Evolutionary conservation across 441 rosid genomes (phyloP).

Genomic region (Euphorbia schlechtendalii): DNA sequence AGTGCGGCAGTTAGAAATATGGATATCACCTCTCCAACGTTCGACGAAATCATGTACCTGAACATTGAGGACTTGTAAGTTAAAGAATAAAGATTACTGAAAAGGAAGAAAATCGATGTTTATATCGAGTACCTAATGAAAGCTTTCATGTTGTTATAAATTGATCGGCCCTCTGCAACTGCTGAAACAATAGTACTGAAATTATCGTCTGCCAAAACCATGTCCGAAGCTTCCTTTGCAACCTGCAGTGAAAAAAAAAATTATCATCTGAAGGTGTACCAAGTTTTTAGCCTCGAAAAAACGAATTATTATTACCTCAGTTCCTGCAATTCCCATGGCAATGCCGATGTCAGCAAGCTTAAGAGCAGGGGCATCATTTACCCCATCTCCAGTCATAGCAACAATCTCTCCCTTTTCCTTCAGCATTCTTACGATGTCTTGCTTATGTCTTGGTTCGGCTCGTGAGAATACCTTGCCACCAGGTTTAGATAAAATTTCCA

Average conservation of each 20-base stretch:
- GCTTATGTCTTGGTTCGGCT: slow-evolving; percentile 88
- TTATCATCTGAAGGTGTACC: too few species aligned
- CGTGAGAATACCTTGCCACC: slow-evolving; percentile 86
- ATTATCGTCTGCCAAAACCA: slow-evolving; percentile 90
- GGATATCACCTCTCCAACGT: slow-evolving; percentile 83
- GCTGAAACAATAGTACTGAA: slow-evolving; percentile 78
- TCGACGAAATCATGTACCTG: slow-evolving; percentile 95
- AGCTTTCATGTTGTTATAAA: slow-evolving; percentile 87
- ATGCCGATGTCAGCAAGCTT: slow-evolving; percentile 90
- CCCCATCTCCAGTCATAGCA: slow-evolving; percentile 97
- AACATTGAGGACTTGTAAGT: slow-evolving; percentile 7
- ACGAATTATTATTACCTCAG: slow-evolving; percentile 53
- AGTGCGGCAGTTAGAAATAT: slow-evolving; percentile 78
- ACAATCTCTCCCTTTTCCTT: slow-evolving; percentile 84
- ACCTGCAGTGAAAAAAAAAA: slow-evolving; percentile 44
- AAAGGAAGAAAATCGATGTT: too few species aligned
- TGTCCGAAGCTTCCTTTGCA: slow-evolving; percentile 94
- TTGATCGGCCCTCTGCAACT: slow-evolving; percentile 82
- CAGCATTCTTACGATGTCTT: slow-evolving; percentile 77
- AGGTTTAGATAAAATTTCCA: slow-evolving; percentile 47
- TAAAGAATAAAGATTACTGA: too few species aligned
- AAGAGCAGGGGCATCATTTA: slow-evolving; percentile 91
- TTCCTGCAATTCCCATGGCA: slow-evolving; percentile 93
- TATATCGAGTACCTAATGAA: slow-evolving; percentile 50
- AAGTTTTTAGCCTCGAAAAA: not conserved